A percentile compares a stretch with the other conserved stretches of the same genome.
Conservation (phyloP, 495 filamentous ascomycete species). For the Bacidia rubella region DNA sequence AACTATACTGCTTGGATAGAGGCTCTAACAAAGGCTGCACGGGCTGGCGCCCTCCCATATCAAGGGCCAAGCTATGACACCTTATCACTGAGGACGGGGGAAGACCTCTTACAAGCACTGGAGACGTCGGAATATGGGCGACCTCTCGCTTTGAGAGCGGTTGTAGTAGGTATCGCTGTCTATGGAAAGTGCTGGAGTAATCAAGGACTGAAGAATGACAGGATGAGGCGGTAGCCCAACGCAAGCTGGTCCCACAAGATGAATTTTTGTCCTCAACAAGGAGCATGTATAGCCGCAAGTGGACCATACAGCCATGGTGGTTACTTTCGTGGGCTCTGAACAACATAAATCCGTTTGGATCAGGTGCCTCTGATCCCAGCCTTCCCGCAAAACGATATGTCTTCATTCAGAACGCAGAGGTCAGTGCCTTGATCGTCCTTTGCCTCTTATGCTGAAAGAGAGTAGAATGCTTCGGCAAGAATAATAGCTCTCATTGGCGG, state of each 20-base stretch:
- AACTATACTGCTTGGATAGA: slow-evolving; percentile 76
- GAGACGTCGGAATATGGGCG: slow-evolving; percentile 68
- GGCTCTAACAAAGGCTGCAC: slow-evolving; percentile 53
- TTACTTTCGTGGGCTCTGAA: slow-evolving; percentile 64
- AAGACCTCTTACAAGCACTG: slow-evolving; percentile 54
- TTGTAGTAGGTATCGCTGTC: slow-evolving; percentile 40
- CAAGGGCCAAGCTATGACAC: slow-evolving; percentile 26
- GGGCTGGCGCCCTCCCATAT: slow-evolving; percentile 49
- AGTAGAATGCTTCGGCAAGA: slow-evolving; percentile 31
- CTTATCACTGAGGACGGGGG: slow-evolving; percentile 53
- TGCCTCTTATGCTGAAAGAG: slow-evolving; percentile 36
- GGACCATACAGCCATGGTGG: slow-evolving; percentile 40
- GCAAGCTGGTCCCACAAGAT: slow-evolving; percentile 53
- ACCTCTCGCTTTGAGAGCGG: slow-evolving; percentile 68
- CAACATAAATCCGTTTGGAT: slow-evolving; percentile 49
- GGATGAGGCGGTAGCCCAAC: slow-evolving; percentile 55
- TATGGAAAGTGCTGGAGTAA: not conserved
- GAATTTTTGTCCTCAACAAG: slow-evolving; percentile 45
- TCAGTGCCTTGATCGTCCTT: slow-evolving; percentile 21
- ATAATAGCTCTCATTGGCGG: slow-evolving; percentile 28
- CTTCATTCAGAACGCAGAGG: slow-evolving; percentile 40
- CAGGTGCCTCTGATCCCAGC: slow-evolving; percentile 16
- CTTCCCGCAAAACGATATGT: slow-evolving; percentile 26
- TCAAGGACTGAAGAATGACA: slow-evolving; percentile 14
- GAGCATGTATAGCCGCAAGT: slow-evolving; percentile 45